These are phyloP conservation scores for Pythium insidiosum DNA, from an alignment of 352 stramenopile species.

Conservation along the genomic window DNA sequence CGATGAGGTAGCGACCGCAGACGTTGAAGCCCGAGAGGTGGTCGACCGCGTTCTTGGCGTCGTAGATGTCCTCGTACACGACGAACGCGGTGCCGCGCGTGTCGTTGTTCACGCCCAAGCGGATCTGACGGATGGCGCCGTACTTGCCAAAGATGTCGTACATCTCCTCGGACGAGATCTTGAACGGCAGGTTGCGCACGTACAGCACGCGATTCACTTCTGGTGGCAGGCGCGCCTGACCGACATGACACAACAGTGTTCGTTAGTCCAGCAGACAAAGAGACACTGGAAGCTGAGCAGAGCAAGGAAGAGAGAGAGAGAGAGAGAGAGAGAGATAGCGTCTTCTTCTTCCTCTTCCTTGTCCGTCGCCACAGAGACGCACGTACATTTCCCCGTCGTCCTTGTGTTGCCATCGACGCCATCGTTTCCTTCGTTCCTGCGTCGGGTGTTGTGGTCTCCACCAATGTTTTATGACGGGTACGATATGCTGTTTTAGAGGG, in stretches of 20 bases:
- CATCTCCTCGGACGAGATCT: conserved; percentile 97
- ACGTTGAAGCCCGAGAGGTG: conserved; percentile 99
- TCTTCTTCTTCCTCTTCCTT: background rate
- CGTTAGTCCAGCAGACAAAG: background rate
- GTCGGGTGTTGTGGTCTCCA: no score
- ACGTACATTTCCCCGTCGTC: conserved; percentile 55
- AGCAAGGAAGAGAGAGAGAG: background rate
- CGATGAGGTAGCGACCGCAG: conserved; percentile 96
- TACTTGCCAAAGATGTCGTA: conserved; percentile 99
- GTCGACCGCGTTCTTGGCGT: conserved; percentile 98
- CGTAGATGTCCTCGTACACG: conserved; percentile 99
- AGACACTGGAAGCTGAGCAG: background rate
- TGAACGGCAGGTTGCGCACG: conserved; percentile 98
- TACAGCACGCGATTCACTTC: conserved; percentile 98
- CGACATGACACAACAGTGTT: background rate
- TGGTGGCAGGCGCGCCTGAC: conserved; percentile 88
- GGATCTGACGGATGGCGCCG: conserved; percentile 97
- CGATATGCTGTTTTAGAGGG: no score
- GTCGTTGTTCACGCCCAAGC: conserved; percentile 91
- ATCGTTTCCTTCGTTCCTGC: no score
- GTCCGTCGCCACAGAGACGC: background rate
- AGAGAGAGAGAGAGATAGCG: no score
- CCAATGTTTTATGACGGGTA: no score
- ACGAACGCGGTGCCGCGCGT: conserved; percentile 98
- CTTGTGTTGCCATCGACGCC: conserved; percentile 43